phyloP scores from a whole-genome alignment of 1,139 yeast genomes.

The Debaryomyces sp. region DNA sequence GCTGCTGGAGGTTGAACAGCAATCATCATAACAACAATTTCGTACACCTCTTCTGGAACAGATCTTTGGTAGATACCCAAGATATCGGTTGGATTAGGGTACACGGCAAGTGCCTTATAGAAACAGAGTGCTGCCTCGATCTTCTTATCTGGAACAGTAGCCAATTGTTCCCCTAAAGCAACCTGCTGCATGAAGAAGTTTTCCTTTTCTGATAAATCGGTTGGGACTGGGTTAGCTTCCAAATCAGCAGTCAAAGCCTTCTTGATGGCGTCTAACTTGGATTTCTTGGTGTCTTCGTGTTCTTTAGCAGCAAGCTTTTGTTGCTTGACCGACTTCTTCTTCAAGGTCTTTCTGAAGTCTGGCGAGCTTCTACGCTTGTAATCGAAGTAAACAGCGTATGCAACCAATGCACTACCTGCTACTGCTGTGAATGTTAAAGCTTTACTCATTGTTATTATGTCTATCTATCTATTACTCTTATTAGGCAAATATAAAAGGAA shows the following conservation, averaged over 20 bases:
- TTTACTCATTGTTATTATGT: constrained; percentile 32
- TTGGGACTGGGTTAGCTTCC: constrained; percentile 74
- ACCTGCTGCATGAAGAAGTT: constrained; percentile 80
- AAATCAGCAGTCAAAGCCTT: constrained; percentile 65
- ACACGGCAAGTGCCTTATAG: constrained; percentile 92
- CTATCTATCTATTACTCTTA: constrained; percentile 4
- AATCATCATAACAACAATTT: constrained; percentile 82
- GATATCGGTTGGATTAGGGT: constrained; percentile 93
- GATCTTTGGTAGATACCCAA: constrained; percentile 87
- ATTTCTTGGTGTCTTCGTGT: constrained; percentile 61
- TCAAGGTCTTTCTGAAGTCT: constrained; percentile 77
- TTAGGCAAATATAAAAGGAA: background rate
- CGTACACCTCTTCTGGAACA: constrained; percentile 80
- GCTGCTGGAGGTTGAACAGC: constrained; percentile 87
- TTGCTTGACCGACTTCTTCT: constrained; percentile 62
- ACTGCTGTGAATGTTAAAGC: constrained; percentile 54
- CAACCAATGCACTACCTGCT: constrained; percentile 58
- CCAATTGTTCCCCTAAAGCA: constrained; percentile 77
- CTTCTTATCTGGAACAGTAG: constrained; percentile 59
- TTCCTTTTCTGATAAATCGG: constrained; percentile 70
- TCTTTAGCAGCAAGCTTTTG: constrained; percentile 58
- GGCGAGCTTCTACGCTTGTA: constrained; percentile 83
- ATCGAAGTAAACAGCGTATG: constrained; percentile 89
- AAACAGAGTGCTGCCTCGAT: constrained; percentile 84
- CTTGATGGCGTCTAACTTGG: constrained; percentile 62